phyloP scores from a whole-genome alignment of 140 eudicot genomes.

The Ambrosia hybrid region DNA sequence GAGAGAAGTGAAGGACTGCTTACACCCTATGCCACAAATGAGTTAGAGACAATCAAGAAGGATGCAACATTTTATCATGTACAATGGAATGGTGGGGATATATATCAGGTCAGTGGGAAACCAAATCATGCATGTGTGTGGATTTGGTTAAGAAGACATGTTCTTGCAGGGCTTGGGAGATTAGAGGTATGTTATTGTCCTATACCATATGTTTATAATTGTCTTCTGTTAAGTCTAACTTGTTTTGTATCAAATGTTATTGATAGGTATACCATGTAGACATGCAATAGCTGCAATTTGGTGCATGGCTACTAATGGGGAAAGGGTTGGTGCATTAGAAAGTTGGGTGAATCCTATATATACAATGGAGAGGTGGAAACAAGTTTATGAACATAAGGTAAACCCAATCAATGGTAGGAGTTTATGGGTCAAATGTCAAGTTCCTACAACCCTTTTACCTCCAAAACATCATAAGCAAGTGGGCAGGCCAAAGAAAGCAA shows the following conservation, averaged over 20 bases:
- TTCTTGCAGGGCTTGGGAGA: not conserved
- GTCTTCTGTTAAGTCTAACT: no score
- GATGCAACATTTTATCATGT: not conserved
- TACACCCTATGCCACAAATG: no score
- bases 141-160: not conserved
- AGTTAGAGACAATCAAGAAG: not conserved
- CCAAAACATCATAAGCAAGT: not conserved
- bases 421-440: not conserved
- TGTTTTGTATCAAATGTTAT: not conserved
- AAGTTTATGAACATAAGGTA: not conserved
- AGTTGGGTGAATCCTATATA: not conserved
- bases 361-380: not conserved
- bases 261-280: not conserved
- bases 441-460: not conserved
- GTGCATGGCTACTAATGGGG: not conserved
- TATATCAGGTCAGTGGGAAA: not conserved
- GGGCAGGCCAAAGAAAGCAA: no score
- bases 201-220: no score
- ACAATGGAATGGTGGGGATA: not conserved
- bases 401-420: not conserved
- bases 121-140: not conserved
- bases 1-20: no score
- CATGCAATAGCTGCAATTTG: not conserved
- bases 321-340: not conserved
- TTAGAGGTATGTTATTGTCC: not conserved